These are phyloP conservation scores for Lathyrus oleraceus DNA, from an alignment of 306 rosid genomes.

Conservation along the genomic window DNA sequence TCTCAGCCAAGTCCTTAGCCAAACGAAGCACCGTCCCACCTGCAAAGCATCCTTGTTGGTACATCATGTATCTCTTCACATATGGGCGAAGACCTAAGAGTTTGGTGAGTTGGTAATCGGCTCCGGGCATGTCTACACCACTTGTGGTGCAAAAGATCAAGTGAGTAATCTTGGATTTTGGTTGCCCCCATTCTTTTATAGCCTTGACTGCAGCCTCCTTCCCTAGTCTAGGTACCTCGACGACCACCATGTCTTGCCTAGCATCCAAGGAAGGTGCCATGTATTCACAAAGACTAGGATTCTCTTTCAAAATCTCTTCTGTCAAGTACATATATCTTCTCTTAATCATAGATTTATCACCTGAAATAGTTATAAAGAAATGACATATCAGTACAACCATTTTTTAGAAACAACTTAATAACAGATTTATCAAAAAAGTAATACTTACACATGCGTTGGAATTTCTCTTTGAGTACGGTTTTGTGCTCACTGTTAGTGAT, in stretches of 20 bases:
- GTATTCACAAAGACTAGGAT: conserved; percentile 47
- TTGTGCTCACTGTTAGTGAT: too few species aligned
- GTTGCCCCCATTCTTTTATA: conserved; percentile 48
- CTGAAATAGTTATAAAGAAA: conserved; percentile 35
- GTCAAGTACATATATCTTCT: conserved; percentile 29
- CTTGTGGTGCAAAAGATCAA: conserved; percentile 68
- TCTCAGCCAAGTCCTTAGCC: conserved; percentile 44
- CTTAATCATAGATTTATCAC: conserved; percentile 44
- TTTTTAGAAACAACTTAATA: too few species aligned
- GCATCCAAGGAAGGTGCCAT: conserved; percentile 73
- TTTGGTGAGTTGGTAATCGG: conserved; percentile 72
- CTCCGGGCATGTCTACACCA: conserved; percentile 82
- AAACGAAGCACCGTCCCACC: conserved; percentile 45
- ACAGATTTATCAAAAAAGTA: too few species aligned
- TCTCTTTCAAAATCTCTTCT: conserved; percentile 33
- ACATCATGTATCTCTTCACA: conserved; percentile 77
- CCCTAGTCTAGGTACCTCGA: conserved; percentile 64
- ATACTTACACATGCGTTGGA: not conserved
- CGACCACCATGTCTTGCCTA: conserved; percentile 69
- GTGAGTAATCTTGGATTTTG: conserved; percentile 76
- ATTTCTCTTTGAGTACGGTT: too few species aligned
- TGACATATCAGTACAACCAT: not conserved
- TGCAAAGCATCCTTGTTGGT: conserved; percentile 51
- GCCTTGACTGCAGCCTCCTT: conserved; percentile 72
- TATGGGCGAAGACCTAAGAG: conserved; percentile 63